Percentiles rank a stretch among this genome's conserved stretches.
phyloP scores from a whole-genome alignment of 345 rosid genomes.

The Clarkia xantiana region DNA sequence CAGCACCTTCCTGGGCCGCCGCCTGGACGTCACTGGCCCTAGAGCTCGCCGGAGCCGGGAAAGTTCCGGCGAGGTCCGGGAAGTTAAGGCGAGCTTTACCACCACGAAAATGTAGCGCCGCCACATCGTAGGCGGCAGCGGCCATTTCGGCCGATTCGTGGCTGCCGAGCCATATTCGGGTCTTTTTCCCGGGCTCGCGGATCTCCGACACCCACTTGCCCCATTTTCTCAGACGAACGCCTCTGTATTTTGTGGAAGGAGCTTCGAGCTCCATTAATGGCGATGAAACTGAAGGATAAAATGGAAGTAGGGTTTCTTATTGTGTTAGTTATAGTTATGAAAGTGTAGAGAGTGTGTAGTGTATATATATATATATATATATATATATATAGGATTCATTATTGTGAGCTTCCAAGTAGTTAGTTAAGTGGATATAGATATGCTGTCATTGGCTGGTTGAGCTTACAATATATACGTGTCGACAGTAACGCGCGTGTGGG shows the following conservation, averaged over 20 bases:
- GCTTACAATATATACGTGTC: no score
- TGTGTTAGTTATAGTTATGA: neutral
- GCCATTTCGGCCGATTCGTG: slow-evolving; percentile 83
- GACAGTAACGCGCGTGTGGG: no score
- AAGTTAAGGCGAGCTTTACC: slow-evolving; percentile 51
- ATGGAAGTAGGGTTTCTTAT: neutral
- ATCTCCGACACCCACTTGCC: slow-evolving; percentile 98
- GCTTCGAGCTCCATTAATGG: slow-evolving; percentile 2
- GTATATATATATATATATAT: neutral
- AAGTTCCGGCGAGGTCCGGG: slow-evolving; percentile 26
- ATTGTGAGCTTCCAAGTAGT: slow-evolving; percentile 25
- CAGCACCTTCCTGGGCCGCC: slow-evolving; percentile 65
- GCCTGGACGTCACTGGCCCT: slow-evolving; percentile 42
- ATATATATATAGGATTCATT: neutral
- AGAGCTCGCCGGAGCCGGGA: slow-evolving; percentile 48
- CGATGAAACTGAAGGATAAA: neutral
- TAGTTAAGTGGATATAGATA: slow-evolving; percentile 11
- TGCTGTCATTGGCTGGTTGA: slow-evolving; percentile 8
- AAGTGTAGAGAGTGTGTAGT: neutral
- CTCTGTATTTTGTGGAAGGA: slow-evolving; percentile 26
- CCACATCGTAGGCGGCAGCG: slow-evolving; percentile 78
- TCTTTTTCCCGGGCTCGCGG: slow-evolving; percentile 74
- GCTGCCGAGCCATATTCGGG: slow-evolving; percentile 84
- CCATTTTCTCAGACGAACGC: slow-evolving; percentile 80
- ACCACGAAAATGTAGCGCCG: slow-evolving; percentile 60